phyloP scores from a whole-genome alignment of 1,284 basidiomycete species.

The Dichomitus squalens region DNA sequence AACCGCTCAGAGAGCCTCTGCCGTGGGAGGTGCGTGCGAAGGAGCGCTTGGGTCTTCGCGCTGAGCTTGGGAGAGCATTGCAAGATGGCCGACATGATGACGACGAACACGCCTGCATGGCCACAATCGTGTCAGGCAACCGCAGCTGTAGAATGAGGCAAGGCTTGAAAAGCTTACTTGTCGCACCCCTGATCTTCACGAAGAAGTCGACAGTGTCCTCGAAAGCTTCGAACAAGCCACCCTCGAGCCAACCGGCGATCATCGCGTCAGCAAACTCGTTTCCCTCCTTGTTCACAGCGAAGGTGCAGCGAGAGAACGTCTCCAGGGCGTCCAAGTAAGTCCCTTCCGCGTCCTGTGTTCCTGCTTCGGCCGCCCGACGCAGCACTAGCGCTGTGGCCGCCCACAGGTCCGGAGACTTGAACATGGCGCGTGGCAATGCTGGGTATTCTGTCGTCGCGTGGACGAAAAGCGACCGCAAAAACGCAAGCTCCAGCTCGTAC shows the following conservation, averaged over 20 bases:
- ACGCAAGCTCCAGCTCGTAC: not conserved
- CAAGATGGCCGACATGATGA: not conserved
- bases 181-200: not conserved
- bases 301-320: not conserved
- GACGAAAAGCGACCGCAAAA: not conserved
- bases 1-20: not conserved
- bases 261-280: not conserved
- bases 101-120: not conserved
- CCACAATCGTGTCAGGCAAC: not conserved
- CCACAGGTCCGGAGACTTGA: slow-evolving; percentile 6
- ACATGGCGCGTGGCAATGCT: slow-evolving; percentile 3
- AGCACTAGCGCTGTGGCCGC: not conserved
- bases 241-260: not conserved
- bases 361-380: not conserved
- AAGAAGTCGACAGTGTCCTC: slow-evolving; percentile 1
- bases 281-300: not conserved
- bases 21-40: slow-evolving; percentile 5
- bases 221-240: slow-evolving; percentile 4
- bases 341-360: not conserved
- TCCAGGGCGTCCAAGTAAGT: not conserved
- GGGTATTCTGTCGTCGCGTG: not conserved
- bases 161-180: not conserved
- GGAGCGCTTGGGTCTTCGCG: not conserved
- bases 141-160: not conserved
- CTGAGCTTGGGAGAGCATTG: not conserved